Evolutionary conservation across 495 filamentous ascomycete species (phyloP).

Genomic region (Xanthoparmelia taractica): DNA sequence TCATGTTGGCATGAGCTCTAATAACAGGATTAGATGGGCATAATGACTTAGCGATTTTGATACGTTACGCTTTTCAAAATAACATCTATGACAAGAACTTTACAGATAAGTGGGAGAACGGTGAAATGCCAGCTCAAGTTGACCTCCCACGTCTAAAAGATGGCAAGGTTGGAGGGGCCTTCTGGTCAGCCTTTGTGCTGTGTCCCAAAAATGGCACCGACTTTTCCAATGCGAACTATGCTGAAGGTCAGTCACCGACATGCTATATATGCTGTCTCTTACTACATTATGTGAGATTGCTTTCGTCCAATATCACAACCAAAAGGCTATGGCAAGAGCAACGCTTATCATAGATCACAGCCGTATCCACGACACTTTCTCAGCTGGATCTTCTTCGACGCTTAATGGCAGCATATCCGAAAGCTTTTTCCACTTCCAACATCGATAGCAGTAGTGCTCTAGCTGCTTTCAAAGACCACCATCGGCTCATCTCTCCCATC

Average conservation of each 20-base stretch:
- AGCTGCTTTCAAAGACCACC: constrained; percentile 46
- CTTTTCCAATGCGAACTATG: constrained; percentile 67
- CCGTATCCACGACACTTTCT: constrained; percentile 63
- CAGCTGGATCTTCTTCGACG: constrained; percentile 78
- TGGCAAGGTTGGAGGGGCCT: constrained; percentile 56
- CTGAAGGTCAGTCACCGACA: constrained; percentile 34
- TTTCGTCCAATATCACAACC: neutral
- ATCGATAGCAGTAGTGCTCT: constrained; percentile 52
- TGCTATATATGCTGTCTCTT: constrained; percentile 29
- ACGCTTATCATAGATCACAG: constrained; percentile 28
- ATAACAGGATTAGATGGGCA: constrained; percentile 63
- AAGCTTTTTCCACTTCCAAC: constrained; percentile 55
- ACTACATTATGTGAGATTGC: constrained; percentile 6
- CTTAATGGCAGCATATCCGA: constrained; percentile 58
- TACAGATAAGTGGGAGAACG: constrained; percentile 57
- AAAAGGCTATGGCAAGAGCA: neutral
- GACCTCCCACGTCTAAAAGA: constrained; percentile 60
- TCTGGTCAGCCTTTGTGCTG: constrained; percentile 65
- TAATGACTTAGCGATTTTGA: constrained; percentile 72
- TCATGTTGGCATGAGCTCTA: constrained; percentile 12
- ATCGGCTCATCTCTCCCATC: constrained; percentile 60
- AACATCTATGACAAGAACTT: constrained; percentile 72
- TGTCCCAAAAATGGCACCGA: constrained; percentile 52
- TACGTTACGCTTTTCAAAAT: constrained; percentile 63
- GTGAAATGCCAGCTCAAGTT: constrained; percentile 61